These are phyloP conservation scores for Magnaporthiopsis poae DNA, from an alignment of 2,329 filamentous ascomycete species.

Conservation along the genomic window DNA sequence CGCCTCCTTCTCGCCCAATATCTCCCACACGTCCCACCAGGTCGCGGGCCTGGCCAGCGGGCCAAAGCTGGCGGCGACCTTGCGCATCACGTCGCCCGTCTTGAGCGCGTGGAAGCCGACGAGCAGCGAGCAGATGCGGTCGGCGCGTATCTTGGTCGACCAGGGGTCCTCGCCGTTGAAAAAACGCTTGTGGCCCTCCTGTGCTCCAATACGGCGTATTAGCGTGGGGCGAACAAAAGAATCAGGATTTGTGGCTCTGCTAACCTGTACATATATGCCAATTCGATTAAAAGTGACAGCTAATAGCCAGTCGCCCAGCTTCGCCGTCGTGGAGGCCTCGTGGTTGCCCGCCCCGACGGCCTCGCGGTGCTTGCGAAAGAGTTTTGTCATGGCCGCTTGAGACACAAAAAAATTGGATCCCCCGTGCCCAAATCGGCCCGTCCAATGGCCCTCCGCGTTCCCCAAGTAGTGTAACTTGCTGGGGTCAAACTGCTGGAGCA, in stretches of 20 bases:
- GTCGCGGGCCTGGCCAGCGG: not conserved
- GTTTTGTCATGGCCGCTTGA: not conserved
- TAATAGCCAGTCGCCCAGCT: not conserved
- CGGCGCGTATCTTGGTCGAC: not conserved
- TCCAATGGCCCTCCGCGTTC: not conserved
- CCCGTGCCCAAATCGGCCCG: not conserved
- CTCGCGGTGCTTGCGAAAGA: not conserved
- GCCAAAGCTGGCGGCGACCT: not conserved
- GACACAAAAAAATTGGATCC: not conserved
- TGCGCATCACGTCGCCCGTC: not conserved
- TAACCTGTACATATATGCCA: not conserved
- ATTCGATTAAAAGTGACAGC: not conserved
- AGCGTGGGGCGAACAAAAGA: too few relatives aligned
- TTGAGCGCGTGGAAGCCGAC: not conserved
- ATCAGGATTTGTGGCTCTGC: too few relatives aligned
- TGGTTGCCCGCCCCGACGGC: not conserved
- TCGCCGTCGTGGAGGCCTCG: not conserved
- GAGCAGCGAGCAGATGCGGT: not conserved
- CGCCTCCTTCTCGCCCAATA: not conserved
- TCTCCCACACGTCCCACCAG: not conserved
- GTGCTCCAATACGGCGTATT: too few relatives aligned
- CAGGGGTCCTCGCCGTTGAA: not conserved
- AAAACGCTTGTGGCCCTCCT: not conserved
- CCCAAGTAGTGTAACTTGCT: not conserved
- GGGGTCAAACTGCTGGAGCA: not conserved